These are phyloP conservation scores for Glycyrrhiza uralensis DNA, from an alignment of 306 rosid species.

Conservation along the genomic window DNA sequence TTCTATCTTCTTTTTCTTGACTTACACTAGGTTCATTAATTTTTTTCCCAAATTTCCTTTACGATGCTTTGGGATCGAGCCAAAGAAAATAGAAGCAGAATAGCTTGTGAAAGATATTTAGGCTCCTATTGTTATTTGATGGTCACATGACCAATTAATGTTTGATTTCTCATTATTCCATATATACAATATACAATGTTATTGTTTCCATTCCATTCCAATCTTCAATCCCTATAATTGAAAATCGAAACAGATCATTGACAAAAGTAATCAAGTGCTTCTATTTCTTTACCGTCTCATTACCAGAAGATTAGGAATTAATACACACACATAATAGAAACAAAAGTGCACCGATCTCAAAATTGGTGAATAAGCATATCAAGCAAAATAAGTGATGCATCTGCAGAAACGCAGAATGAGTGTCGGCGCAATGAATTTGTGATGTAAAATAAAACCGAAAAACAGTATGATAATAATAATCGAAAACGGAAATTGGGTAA, in stretches of 20 bases:
- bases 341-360: conserved; percentile 21
- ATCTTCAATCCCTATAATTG: not conserved
- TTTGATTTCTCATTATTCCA: not conserved
- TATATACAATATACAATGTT: not conserved
- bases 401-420: conserved; percentile 1
- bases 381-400: not conserved
- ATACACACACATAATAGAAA: not conserved
- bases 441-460: not conserved
- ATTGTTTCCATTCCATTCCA: not conserved
- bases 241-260: not conserved
- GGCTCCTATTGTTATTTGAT: not conserved
- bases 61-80: no score
- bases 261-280: not conserved
- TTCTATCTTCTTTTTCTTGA: no score
- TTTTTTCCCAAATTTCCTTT: no score
- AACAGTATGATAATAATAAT: not conserved
- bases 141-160: not conserved
- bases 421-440: not conserved
- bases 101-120: no score
- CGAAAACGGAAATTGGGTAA: conserved; percentile 5
- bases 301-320: not conserved
- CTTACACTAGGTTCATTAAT: no score
- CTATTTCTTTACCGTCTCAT: not conserved
- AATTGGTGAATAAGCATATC: not conserved
- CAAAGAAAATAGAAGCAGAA: conserved; percentile 48